Percentiles rank a stretch among this genome's conserved stretches.
These are phyloP conservation scores for Citrullus amarus DNA, from an alignment of 306 rosid species.

Conservation along the genomic window DNA sequence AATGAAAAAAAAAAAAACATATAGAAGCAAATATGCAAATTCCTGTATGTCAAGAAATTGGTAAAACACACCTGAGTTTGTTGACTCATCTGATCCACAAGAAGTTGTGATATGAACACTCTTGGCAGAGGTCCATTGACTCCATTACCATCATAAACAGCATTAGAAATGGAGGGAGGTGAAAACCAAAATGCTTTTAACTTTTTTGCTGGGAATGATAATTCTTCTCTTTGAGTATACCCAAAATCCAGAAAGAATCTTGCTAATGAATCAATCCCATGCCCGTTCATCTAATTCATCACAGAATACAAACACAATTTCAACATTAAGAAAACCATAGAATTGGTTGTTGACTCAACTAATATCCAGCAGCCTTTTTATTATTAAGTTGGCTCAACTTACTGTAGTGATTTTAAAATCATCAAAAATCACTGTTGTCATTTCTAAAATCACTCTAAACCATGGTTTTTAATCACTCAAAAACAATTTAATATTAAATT, in stretches of 20 bases:
- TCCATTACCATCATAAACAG: constrained; percentile 31
- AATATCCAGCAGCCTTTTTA: too few relatives aligned
- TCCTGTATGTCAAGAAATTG: background rate
- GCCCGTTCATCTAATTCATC: constrained; percentile 53
- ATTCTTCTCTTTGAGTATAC: constrained; percentile 50
- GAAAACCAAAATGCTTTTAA: constrained; percentile 89
- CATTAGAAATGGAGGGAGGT: constrained; percentile 44
- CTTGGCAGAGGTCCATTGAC: constrained; percentile 75
- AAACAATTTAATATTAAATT: too few relatives aligned
- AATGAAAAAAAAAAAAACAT: background rate
- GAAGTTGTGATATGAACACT: constrained; percentile 79
- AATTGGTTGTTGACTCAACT: too few relatives aligned
- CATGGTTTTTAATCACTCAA: too few relatives aligned
- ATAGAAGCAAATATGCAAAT: background rate
- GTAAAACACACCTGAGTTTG: constrained; percentile 52
- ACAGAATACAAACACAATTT: background rate
- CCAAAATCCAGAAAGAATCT: constrained; percentile 72
- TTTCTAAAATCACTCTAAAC: too few relatives aligned
- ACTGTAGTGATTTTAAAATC: too few relatives aligned
- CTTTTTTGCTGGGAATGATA: constrained; percentile 75
- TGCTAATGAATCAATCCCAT: constrained; percentile 84
- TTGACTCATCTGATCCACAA: constrained; percentile 79
- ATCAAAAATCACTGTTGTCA: too few relatives aligned
- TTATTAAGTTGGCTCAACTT: too few relatives aligned
- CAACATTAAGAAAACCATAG: background rate